Evolutionary conservation across 495 filamentous ascomycete genomes (phyloP).

Genomic region (Clavariopsis aquatica): DNA sequence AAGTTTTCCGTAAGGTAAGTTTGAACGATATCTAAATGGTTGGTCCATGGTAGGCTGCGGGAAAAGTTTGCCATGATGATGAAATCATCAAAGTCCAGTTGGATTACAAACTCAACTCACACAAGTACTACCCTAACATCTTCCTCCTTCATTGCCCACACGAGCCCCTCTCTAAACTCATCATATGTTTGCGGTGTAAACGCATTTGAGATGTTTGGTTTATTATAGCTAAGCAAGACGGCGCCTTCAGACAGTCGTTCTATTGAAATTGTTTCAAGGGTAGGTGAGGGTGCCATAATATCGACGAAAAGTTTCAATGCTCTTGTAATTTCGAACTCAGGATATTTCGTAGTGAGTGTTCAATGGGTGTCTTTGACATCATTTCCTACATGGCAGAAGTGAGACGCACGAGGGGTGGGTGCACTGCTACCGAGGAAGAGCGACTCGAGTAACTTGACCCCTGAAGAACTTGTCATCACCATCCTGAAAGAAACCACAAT

Average conservation of each 20-base stretch:
- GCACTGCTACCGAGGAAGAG: conserved; percentile 4
- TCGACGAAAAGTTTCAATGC: not conserved
- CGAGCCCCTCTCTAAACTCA: conserved; percentile 23
- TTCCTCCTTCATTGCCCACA: conserved; percentile 29
- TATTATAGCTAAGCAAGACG: conserved; percentile 28
- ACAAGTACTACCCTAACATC: conserved; percentile 23
- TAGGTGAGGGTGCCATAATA: conserved; percentile 22
- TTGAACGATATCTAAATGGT: too few species aligned
- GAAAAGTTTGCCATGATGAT: too few species aligned
- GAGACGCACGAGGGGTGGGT: not conserved
- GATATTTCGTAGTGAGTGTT: not conserved
- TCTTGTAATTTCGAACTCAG: not conserved
- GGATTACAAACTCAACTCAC: conserved; percentile 21
- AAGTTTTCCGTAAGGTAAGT: too few species aligned
- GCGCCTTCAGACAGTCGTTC: conserved; percentile 22
- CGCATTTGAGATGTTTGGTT: conserved; percentile 27
- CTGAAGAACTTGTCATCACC: too few species aligned
- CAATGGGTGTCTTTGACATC: not conserved
- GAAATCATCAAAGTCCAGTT: too few species aligned
- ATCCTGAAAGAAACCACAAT: too few species aligned
- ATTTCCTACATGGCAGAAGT: not conserved
- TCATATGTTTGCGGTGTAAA: conserved; percentile 27
- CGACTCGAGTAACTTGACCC: conserved; percentile 12
- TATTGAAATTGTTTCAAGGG: conserved; percentile 22
- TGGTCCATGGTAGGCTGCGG: too few species aligned